Percentiles rank a stretch among this genome's conserved stretches.
These are phyloP conservation scores for Barnettozyma hawaiiensis DNA, from an alignment of 1,139 yeast genomes.

Conservation along the genomic window DNA sequence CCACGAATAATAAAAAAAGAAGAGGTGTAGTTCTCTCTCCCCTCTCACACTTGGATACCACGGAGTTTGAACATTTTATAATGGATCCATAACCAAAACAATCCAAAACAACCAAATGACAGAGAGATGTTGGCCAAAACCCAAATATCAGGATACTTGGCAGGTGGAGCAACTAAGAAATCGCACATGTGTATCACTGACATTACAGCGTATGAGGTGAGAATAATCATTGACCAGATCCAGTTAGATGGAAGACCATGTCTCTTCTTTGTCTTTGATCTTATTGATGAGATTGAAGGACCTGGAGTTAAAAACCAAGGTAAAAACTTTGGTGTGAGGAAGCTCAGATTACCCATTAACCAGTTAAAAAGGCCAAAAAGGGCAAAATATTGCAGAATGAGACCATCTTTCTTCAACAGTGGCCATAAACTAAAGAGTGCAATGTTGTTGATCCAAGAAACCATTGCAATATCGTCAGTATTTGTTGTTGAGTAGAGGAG, in stretches of 20 bases:
- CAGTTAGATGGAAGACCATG: conserved; percentile 45
- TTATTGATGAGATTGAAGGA: conserved; percentile 32
- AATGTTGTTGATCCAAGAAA: conserved; percentile 83
- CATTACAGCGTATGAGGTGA: conserved; percentile 54
- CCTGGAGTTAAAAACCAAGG: conserved; percentile 40
- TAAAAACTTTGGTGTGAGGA: conserved; percentile 36
- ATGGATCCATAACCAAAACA: conserved; percentile 76
- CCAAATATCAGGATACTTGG: conserved; percentile 76
- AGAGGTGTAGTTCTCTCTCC: too few relatives aligned
- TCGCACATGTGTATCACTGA: conserved; percentile 52
- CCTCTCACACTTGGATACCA: conserved; percentile 8
- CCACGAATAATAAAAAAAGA: too few relatives aligned
- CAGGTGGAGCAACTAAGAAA: conserved; percentile 45
- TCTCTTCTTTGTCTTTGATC: conserved; percentile 32
- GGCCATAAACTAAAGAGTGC: conserved; percentile 89
- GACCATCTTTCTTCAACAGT: conserved; percentile 66
- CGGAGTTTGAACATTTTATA: conserved; percentile 41
- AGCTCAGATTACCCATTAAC: conserved; percentile 62
- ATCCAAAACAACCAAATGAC: conserved; percentile 67
- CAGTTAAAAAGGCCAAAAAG: conserved; percentile 68
- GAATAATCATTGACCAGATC: conserved; percentile 53
- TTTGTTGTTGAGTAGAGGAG: conserved; percentile 57
- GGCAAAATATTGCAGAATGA: conserved; percentile 65
- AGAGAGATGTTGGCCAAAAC: conserved; percentile 67
- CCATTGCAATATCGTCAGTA: conserved; percentile 57